These are phyloP conservation scores for Skeletonema tropicum DNA, from an alignment of 108 stramenopile species.

Conservation along the genomic window DNA sequence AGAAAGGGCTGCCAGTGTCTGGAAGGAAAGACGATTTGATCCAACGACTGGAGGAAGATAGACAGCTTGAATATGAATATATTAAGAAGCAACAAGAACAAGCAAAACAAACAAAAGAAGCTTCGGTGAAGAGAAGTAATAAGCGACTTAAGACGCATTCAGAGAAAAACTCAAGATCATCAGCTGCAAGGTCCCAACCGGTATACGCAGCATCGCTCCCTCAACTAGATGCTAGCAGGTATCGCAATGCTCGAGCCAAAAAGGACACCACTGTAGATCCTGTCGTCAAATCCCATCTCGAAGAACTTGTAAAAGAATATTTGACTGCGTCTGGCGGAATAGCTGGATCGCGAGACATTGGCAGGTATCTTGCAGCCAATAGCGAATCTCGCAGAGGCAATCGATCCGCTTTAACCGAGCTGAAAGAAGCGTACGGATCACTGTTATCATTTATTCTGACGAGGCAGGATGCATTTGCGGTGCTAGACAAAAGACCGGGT, in stretches of 20 bases:
- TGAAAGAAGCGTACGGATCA: slow-evolving; percentile 52
- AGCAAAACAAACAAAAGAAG: slow-evolving; percentile 4
- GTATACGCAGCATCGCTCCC: slow-evolving; percentile 42
- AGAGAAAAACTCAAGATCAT: background rate
- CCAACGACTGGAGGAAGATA: slow-evolving; percentile 50
- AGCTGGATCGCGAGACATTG: slow-evolving; percentile 75
- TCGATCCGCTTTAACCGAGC: slow-evolving; percentile 48
- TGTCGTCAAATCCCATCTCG: slow-evolving; percentile 46
- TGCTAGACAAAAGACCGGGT: slow-evolving; percentile 26
- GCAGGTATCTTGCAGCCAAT: slow-evolving; percentile 69
- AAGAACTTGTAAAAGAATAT: slow-evolving; percentile 65
- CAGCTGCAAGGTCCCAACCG: no score
- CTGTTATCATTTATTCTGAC: slow-evolving; percentile 29
- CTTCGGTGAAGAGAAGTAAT: background rate
- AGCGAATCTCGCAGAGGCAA: slow-evolving; percentile 33
- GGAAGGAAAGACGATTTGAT: slow-evolving; percentile 72
- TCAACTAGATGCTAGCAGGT: slow-evolving; percentile 27
- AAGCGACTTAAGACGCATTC: background rate
- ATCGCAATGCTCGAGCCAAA: slow-evolving; percentile 10
- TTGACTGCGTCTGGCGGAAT: slow-evolving; percentile 68
- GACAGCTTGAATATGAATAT: slow-evolving; percentile 35
- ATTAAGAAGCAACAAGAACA: slow-evolving; percentile 12
- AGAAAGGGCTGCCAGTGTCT: slow-evolving; percentile 63
- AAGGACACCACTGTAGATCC: slow-evolving; percentile 20
- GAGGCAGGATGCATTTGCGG: slow-evolving; percentile 20